These are phyloP conservation scores for Viridothelium virens DNA, from an alignment of 495 filamentous ascomycete genomes.

Conservation along the genomic window DNA sequence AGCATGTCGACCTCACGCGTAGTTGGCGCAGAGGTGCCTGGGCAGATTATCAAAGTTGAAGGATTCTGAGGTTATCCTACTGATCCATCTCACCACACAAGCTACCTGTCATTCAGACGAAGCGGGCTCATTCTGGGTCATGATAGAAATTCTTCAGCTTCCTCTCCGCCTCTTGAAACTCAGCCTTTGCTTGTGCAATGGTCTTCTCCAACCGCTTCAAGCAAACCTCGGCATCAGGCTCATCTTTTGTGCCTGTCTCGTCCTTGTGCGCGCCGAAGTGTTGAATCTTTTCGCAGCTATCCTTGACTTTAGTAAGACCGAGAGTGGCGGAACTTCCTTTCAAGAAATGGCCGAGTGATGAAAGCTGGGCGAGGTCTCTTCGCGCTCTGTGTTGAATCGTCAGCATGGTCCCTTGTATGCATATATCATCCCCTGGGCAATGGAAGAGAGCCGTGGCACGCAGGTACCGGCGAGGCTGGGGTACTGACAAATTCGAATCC, in stretches of 20 bases:
- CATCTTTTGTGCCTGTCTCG: constrained; percentile 59
- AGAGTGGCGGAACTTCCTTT: constrained; percentile 98
- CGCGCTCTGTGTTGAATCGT: too few relatives aligned
- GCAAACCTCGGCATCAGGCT: constrained; percentile 54
- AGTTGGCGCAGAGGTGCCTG: neutral
- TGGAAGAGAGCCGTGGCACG: constrained; percentile 4
- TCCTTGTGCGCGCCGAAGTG: constrained; percentile 76
- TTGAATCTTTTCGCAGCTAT: constrained; percentile 93
- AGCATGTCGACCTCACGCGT: neutral
- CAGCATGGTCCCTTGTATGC: too few relatives aligned
- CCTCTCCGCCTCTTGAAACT: constrained; percentile 67
- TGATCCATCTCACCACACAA: neutral
- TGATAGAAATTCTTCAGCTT: constrained; percentile 66
- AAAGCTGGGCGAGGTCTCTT: constrained; percentile 54
- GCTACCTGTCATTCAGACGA: neutral
- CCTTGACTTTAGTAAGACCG: constrained; percentile 83
- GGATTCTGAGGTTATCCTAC: neutral
- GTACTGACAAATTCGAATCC: constrained; percentile 63
- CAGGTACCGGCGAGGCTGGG: constrained; percentile 11
- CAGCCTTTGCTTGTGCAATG: constrained; percentile 60
- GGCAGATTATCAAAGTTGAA: neutral
- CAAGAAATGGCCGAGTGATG: constrained; percentile 83
- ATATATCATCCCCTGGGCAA: constrained; percentile 4
- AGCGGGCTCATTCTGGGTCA: constrained; percentile 23
- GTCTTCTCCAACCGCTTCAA: constrained; percentile 62